phyloP scores from a whole-genome alignment of 2,329 filamentous ascomycete genomes.

The Kalaharituber pfeilii region DNA sequence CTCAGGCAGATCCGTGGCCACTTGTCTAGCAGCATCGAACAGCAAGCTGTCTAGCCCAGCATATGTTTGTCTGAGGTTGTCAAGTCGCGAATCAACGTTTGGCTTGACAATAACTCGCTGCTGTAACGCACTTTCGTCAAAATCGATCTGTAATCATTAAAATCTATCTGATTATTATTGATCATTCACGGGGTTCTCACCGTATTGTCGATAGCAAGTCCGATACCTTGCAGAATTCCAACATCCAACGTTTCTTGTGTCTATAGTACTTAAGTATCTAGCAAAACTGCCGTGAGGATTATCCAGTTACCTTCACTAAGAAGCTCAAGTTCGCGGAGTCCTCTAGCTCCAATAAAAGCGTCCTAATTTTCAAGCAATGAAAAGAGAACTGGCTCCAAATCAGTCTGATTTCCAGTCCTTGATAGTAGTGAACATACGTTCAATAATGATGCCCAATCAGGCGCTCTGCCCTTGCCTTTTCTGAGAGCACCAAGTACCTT shows the following conservation, averaged over 20 bases:
- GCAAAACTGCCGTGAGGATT: no score
- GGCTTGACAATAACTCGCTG: slow-evolving; percentile 54
- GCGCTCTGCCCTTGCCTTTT: slow-evolving; percentile 45
- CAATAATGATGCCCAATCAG: slow-evolving; percentile 16
- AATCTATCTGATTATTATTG: slow-evolving; percentile 1
- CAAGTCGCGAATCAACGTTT: slow-evolving; percentile 57
- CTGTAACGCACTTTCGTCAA: slow-evolving; percentile 54
- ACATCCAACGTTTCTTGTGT: slow-evolving; percentile 44
- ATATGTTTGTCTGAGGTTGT: slow-evolving; percentile 60
- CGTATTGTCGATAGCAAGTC: slow-evolving; percentile 51
- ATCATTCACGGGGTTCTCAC: slow-evolving; percentile 24
- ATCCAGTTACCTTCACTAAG: not conserved
- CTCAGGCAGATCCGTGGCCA: slow-evolving; percentile 44
- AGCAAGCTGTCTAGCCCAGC: slow-evolving; percentile 61
- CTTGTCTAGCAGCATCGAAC: slow-evolving; percentile 45
- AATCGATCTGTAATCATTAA: slow-evolving; percentile 43
- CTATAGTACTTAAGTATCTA: slow-evolving; percentile 26
- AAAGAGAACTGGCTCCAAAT: slow-evolving; percentile 52
- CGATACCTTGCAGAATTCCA: slow-evolving; percentile 44
- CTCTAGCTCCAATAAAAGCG: slow-evolving; percentile 41
- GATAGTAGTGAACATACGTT: slow-evolving; percentile 34
- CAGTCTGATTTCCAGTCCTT: slow-evolving; percentile 55
- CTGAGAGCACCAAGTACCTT: slow-evolving; percentile 50
- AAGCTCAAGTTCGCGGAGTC: slow-evolving; percentile 24
- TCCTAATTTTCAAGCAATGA: slow-evolving; percentile 50